These are phyloP conservation scores for Tylopilus vinaceipallidus DNA, from an alignment of 768 basidiomycete species.

Conservation along the genomic window DNA sequence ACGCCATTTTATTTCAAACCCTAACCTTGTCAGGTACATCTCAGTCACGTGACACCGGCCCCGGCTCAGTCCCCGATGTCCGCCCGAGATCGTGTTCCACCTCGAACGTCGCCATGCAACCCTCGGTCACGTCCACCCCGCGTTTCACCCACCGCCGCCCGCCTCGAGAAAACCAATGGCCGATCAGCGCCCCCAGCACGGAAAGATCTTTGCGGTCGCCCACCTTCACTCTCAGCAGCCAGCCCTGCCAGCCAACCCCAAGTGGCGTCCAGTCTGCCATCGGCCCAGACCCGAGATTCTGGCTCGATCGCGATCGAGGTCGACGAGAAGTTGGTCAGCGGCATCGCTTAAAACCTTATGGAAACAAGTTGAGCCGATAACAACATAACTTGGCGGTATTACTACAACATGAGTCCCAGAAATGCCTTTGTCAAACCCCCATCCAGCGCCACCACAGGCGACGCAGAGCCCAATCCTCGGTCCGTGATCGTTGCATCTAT, in stretches of 20 bases:
- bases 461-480: not conserved
- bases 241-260: too few species aligned
- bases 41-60: conserved; percentile 22
- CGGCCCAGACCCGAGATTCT: conserved; percentile 6
- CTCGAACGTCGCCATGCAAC: conserved; percentile 18
- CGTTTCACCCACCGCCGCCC: too few species aligned
- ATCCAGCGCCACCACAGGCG: too few species aligned
- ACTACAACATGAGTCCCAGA: too few species aligned
- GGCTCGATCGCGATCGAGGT: conserved; percentile 21
- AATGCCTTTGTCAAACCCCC: too few species aligned
- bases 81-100: conserved; percentile 17
- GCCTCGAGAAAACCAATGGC: too few species aligned
- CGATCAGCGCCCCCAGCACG: too few species aligned
- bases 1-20: conserved; percentile 23
- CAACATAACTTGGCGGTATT: too few species aligned
- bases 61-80: conserved; percentile 12
- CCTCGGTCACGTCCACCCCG: not conserved
- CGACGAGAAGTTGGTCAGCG: conserved; percentile 1
- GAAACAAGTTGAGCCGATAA: not conserved
- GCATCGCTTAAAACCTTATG: not conserved
- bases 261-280: too few species aligned
- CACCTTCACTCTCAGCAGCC: too few species aligned
- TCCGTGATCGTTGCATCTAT: not conserved
- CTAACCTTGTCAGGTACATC: conserved; percentile 22
- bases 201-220: too few species aligned